These are phyloP conservation scores for Ulmus americana DNA, from an alignment of 331 rosid species.

Conservation along the genomic window DNA sequence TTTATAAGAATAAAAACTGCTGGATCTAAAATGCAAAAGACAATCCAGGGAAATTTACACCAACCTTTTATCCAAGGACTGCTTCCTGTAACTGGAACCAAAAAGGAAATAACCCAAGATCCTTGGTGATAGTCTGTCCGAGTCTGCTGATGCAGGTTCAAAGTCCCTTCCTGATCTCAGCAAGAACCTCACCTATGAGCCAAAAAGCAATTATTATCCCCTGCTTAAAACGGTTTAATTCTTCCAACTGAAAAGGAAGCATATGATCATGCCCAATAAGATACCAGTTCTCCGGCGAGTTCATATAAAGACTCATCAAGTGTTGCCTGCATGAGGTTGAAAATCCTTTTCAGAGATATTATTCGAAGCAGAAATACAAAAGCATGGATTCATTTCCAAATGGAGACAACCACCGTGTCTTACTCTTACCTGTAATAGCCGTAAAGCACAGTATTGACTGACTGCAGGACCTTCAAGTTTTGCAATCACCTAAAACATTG, in stretches of 20 bases:
- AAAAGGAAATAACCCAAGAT: slow-evolving; percentile 85
- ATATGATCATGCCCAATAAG: slow-evolving; percentile 11
- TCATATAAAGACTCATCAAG: slow-evolving; percentile 82
- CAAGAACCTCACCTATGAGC: slow-evolving; percentile 83
- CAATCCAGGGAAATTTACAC: slow-evolving; percentile 14
- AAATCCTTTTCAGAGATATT: slow-evolving; percentile 23
- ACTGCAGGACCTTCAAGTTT: slow-evolving; percentile 97
- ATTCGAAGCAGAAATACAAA: slow-evolving; percentile 3
- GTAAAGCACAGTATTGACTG: slow-evolving; percentile 88
- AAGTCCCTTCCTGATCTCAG: slow-evolving; percentile 89
- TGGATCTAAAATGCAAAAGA: slow-evolving; percentile 11
- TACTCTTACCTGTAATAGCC: slow-evolving; percentile 63
- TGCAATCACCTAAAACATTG: slow-evolving; percentile 73
- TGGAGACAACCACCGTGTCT: background rate
- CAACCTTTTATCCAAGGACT: slow-evolving; percentile 69
- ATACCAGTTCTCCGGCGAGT: slow-evolving; percentile 98
- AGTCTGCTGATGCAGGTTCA: slow-evolving; percentile 59
- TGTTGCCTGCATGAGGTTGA: slow-evolving; percentile 58
- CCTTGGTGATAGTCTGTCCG: slow-evolving; percentile 73
- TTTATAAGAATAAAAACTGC: slow-evolving; percentile 10
- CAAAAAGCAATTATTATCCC: slow-evolving; percentile 22
- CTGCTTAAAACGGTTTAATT: slow-evolving; percentile 15
- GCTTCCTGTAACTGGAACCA: slow-evolving; percentile 57
- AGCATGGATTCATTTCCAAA: background rate
- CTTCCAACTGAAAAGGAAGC: slow-evolving; percentile 9